These are phyloP conservation scores for Dictyostelium capitatum DNA, from an alignment of 78 protist genomes.

Conservation along the genomic window DNA sequence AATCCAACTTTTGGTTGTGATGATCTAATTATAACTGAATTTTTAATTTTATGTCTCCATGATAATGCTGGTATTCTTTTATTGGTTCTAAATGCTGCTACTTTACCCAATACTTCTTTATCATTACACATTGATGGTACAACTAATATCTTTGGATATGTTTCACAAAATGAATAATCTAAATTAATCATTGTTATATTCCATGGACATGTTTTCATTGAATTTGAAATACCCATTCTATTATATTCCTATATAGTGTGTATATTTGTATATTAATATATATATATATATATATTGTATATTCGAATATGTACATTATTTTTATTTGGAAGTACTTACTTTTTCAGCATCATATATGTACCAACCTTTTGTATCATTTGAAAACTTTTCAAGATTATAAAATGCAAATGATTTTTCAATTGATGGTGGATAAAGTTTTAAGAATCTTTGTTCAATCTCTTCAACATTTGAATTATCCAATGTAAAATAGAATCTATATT, in stretches of 20 bases:
- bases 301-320: too few species aligned
- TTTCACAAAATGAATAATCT: constrained; percentile 79
- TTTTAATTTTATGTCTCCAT: constrained; percentile 80
- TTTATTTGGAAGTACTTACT: constrained; percentile 14
- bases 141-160: constrained; percentile 87
- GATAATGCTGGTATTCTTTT: constrained; percentile 87
- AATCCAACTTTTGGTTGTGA: constrained; percentile 90
- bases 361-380: constrained; percentile 60
- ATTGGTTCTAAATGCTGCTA: constrained; percentile 82
- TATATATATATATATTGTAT: background rate
- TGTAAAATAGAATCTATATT: constrained; percentile 40
- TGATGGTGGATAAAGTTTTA: constrained; percentile 17
- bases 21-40: constrained; percentile 63
- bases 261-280: background rate
- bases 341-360: constrained; percentile 70
- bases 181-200: constrained; percentile 67
- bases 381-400: constrained; percentile 35
- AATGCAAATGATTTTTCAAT: constrained; percentile 59
- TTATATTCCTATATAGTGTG: constrained; percentile 55
- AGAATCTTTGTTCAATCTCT: constrained; percentile 28
- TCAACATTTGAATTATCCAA: constrained; percentile 3
- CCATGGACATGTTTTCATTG: constrained; percentile 79
- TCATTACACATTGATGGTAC: constrained; percentile 85
- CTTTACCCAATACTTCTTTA: constrained; percentile 9
- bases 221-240: constrained; percentile 54